Percentiles rank a stretch among this genome's conserved stretches.
phyloP scores from a whole-genome alignment of 345 rosid species.

The Jatropha curcas region DNA sequence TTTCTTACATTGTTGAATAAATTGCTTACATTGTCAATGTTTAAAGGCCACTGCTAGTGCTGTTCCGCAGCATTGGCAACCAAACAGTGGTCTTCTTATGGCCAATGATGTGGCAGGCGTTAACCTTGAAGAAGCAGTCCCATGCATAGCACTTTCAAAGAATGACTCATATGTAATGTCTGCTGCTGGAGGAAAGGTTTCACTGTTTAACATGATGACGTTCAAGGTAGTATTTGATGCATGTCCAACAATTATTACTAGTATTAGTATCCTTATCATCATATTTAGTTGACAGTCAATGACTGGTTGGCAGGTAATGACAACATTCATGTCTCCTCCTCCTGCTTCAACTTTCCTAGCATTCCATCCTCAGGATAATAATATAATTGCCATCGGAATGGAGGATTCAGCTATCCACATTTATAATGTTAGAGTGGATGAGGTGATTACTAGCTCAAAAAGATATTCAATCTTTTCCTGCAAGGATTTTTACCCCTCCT shows the following conservation, averaged over 20 bases:
- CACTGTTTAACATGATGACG: constrained; percentile 90
- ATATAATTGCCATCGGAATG: constrained; percentile 87
- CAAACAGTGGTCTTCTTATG: constrained; percentile 91
- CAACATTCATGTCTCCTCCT: constrained; percentile 82
- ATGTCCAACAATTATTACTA: background rate
- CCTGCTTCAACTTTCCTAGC: constrained; percentile 87
- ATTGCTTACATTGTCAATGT: constrained; percentile 25
- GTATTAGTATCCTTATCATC: background rate
- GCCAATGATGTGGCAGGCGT: constrained; percentile 72
- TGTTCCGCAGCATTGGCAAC: constrained; percentile 89
- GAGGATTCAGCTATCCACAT: constrained; percentile 86
- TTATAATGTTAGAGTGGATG: constrained; percentile 77
- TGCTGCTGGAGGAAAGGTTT: constrained; percentile 86
- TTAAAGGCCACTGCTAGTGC: constrained; percentile 72
- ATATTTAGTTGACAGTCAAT: background rate
- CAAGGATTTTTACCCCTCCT: background rate
- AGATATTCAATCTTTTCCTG: background rate
- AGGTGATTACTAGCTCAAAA: constrained; percentile 43
- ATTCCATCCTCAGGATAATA: constrained; percentile 85
- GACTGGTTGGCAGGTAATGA: constrained; percentile 64
- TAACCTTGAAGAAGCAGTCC: constrained; percentile 76
- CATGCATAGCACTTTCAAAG: constrained; percentile 92
- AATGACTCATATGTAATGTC: constrained; percentile 93
- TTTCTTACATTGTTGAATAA: constrained; percentile 6
- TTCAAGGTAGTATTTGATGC: constrained; percentile 56